Evolutionary conservation across 1,284 basidiomycete genomes (phyloP), one percentile per base, ranked within the genome.

Genomic region (Melampsora allii-populina): DNA sequence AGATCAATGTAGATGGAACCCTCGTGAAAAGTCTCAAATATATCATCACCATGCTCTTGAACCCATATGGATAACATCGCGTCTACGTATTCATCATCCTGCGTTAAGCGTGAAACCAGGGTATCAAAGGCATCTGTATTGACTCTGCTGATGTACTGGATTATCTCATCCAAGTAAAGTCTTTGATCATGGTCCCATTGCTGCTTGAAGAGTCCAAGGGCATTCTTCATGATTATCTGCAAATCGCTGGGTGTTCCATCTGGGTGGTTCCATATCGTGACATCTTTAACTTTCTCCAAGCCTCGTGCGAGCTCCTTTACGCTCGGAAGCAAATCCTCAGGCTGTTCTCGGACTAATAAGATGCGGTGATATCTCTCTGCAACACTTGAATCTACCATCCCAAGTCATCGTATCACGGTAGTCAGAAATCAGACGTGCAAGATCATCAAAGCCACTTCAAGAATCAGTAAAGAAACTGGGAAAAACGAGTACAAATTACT

Each of bases 301-400:
- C 27, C 27, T 24, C 53, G 53, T 7, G 53, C 53, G 5, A 56
- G 53, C 53, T 24, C 21, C 27, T 56, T 56, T 56, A 56, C 21
- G 21, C 21, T 0, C 10, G 53, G 53, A 9, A 56, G 21, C 53
- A 56, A 21, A 7, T 56, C 27, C 14, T 29, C 53, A 24, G 53
- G 53, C n/a, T 56, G 53, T 21, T 56, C 53, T 56, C 53, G 21
- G 19, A 56, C 53, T 19, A 56, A 17, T 29, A 56, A 56, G 53
- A 56, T 24, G 53, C 53, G 53, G 19, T 56, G 21, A 56, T 56
- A 56, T 17, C 53, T 56, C 53, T 56, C 53, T 24, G 53, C 53
- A 56, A 56, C 53, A 56, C 53, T 56, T 17, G 53, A 14, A 14
- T 56, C 53, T 56, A 56, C 3, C 27, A 24, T 56, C 5, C 39